These are phyloP conservation scores for Selaginella tamariscina DNA, from an alignment of 75 land plant genomes.

Conservation along the genomic window DNA sequence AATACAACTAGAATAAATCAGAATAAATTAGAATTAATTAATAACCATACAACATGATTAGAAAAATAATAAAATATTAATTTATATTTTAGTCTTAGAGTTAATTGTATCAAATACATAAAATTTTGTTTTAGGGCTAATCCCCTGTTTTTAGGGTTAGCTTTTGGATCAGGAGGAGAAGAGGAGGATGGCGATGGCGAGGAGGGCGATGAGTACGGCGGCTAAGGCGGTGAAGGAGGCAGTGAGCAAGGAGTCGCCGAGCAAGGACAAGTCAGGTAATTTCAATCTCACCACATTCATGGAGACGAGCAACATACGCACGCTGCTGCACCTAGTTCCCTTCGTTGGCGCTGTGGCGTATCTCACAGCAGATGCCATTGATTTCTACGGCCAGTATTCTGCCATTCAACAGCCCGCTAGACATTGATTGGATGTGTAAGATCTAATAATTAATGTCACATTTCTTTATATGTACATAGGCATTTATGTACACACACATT, in stretches of 20 bases:
- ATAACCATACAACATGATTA: too few species aligned
- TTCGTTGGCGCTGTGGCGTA: background rate
- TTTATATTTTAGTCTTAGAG: too few species aligned
- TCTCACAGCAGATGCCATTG: background rate
- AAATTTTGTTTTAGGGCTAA: background rate
- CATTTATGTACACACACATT: too few species aligned
- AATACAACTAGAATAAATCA: too few species aligned
- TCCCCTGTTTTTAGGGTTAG: background rate
- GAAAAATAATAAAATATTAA: too few species aligned
- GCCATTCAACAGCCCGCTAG: background rate
- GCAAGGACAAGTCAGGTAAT: background rate
- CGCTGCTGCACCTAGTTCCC: background rate
- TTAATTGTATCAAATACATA: too few species aligned
- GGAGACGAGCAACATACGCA: constrained; percentile 3
- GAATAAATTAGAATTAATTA: too few species aligned
- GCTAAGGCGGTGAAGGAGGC: background rate
- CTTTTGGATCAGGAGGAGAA: too few species aligned
- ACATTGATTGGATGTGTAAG: too few species aligned
- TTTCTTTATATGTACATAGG: too few species aligned
- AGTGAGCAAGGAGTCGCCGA: background rate
- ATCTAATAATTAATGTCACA: too few species aligned
- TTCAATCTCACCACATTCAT: background rate
- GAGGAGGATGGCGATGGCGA: background rate
- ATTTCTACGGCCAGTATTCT: background rate
- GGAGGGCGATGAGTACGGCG: background rate